Conservation (phyloP, 139 green algal genomes). For the Asterochloris erici region DNA sequence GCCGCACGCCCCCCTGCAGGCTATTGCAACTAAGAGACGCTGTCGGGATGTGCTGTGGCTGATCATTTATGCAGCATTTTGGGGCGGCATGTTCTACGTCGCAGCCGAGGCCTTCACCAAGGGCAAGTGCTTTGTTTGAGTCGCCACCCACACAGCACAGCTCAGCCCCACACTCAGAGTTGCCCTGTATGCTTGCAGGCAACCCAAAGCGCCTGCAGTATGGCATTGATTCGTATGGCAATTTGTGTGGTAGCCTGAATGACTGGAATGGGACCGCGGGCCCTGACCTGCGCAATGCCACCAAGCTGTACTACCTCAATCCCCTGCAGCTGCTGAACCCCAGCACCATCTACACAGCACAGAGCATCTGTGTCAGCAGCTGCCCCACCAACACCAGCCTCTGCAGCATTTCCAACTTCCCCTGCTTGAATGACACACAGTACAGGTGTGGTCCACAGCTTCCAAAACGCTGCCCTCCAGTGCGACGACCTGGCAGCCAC, state of each 20-base stretch:
- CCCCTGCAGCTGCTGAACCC: slow-evolving; percentile 54
- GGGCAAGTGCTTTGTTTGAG: not conserved
- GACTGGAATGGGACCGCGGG: slow-evolving; percentile 28
- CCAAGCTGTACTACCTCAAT: slow-evolving; percentile 74
- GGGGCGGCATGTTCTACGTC: slow-evolving; percentile 71
- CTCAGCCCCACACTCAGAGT: not conserved
- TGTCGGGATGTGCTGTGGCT: slow-evolving; percentile 66
- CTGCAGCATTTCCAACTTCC: slow-evolving; percentile 31
- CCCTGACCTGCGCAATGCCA: slow-evolving; percentile 43
- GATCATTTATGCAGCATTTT: slow-evolving; percentile 61
- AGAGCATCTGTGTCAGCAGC: slow-evolving; percentile 47
- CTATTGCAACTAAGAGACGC: slow-evolving; percentile 19
- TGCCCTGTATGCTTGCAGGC: slow-evolving; percentile 6
- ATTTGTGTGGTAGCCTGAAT: slow-evolving; percentile 58
- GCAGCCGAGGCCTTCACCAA: slow-evolving; percentile 43
- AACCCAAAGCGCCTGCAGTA: slow-evolving; percentile 56
- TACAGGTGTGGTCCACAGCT: slow-evolving; percentile 28
- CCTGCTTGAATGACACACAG: slow-evolving; percentile 33
- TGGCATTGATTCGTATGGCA: slow-evolving; percentile 64
- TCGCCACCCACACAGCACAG: no score
- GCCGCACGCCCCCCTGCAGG: not conserved
- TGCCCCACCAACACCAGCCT: slow-evolving; percentile 37
- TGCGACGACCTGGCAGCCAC: not conserved
- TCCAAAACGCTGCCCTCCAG: not conserved
- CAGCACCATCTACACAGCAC: slow-evolving; percentile 45